Evolutionary conservation across 1,284 basidiomycete species (phyloP), one percentile per base, ranked within the genome.

Genomic region (Chiua sp.): DNA sequence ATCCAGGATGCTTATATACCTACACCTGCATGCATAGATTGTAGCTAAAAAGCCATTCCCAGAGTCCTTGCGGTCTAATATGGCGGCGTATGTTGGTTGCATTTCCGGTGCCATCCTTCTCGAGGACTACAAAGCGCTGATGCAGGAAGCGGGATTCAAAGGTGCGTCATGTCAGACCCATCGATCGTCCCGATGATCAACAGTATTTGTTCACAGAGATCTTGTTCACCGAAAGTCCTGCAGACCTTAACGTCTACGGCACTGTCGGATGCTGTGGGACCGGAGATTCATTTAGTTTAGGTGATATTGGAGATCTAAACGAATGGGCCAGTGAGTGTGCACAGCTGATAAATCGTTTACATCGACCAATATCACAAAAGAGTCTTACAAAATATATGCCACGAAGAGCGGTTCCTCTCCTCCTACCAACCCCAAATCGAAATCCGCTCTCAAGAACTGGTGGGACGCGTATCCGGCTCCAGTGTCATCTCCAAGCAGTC

Each of bases 341-440:
- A 13, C 10, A 15, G 18, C 20, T 3, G 12, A 23, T 10, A 20
- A n/a, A 47, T 35, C 20, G 2, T 8, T 32, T 4, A 26, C 50
- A 37, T 28, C 60, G n/a, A 60, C 55, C 26, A 51, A 55, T 22
- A 23, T 46, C 44, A 28, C 20, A 23, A 57, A 49, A 78, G 77
- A 65, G 15, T 79, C 80, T 3, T 82, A 77, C 65, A 78, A 80
- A 56, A 79, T 84, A 28, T 80, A 77, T 48, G 80, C 80, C 7
- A 50, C 65, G n/a, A 85, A 83, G 63, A 61, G 70, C 16, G 32
- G 58, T 1, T 28, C 37, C n/a, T 32, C 54, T 23, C 47, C 20
- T n/a, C 3, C 33, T 12, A 33, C 42, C 12, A 49, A 42, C 28
- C 37, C 68, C 1, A 42, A 30, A 3, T 49, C 46, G 20, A 22